Percentiles rank a stretch among this genome's conserved stretches.
phyloP scores from a whole-genome alignment of 805 yeast genomes.

The Spathaspora arborariae region DNA sequence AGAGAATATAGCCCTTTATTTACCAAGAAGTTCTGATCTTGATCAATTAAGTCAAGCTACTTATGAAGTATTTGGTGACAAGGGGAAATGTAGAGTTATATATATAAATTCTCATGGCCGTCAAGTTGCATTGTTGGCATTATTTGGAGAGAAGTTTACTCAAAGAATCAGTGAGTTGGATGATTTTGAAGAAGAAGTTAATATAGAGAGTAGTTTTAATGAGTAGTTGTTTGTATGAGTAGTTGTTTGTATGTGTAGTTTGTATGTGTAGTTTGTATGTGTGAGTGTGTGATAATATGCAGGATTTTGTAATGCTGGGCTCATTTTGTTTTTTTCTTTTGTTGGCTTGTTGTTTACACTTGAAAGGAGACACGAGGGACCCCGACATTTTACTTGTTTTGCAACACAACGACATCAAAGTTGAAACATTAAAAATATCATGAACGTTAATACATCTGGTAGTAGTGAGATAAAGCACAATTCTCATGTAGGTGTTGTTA shows the following conservation, averaged over 20 bases:
- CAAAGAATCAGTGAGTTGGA: constrained; percentile 3
- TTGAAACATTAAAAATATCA: not conserved
- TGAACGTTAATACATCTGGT: not conserved
- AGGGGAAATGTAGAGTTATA: constrained; percentile 43
- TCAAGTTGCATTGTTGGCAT: constrained; percentile 52
- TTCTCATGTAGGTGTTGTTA: not conserved
- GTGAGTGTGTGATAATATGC: too few relatives aligned
- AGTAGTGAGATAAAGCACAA: not conserved
- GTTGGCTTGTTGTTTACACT: constrained; percentile 1
- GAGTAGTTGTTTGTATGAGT: not conserved
- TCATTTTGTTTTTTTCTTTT: not conserved
- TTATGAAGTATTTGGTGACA: constrained; percentile 39
- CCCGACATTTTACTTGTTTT: not conserved
- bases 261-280: too few relatives aligned
- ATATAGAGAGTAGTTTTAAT: not conserved
- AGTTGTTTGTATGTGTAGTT: not conserved
- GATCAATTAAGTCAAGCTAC: constrained; percentile 50
- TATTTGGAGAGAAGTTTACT: constrained; percentile 47
- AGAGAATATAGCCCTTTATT: constrained; percentile 51
- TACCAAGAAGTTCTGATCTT: constrained; percentile 59
- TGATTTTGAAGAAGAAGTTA: constrained; percentile 2
- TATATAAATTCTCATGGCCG: constrained; percentile 39
- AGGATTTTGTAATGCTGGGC: not conserved
- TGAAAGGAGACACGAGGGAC: not conserved
- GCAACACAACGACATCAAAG: not conserved